A percentile compares a stretch with the other conserved stretches of the same genome.
These are phyloP conservation scores for Mortierella sp. DNA, from an alignment of 371 early-diverging fungal species.

Conservation along the genomic window DNA sequence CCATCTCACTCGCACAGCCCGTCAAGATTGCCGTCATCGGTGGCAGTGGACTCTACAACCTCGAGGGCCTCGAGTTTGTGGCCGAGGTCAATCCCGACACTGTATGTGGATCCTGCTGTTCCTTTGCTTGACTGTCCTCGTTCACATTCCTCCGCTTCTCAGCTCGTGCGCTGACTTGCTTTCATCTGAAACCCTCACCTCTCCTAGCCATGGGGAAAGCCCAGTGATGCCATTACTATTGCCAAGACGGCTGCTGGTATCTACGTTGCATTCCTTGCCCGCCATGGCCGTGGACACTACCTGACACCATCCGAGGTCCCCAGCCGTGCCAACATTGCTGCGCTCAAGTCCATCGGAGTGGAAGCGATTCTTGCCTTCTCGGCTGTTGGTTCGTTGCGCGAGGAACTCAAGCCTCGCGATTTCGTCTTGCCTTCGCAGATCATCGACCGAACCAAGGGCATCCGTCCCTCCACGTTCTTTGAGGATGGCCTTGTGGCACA, in stretches of 20 bases:
- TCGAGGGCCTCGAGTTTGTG: constrained; percentile 86
- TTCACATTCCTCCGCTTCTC: too few relatives aligned
- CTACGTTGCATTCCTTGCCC: constrained; percentile 95
- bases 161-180: too few relatives aligned
- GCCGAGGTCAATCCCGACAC: constrained; percentile 90
- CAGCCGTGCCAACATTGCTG: constrained; percentile 96
- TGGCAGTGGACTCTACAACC: constrained; percentile 94
- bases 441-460: constrained; percentile 97
- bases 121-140: background rate
- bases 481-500: constrained; percentile 94
- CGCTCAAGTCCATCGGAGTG: constrained; percentile 93
- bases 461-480: constrained; percentile 88
- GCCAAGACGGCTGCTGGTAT: constrained; percentile 75
- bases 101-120: constrained; percentile 52
- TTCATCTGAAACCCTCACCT: too few relatives aligned
- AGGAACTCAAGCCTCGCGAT: constrained; percentile 93
- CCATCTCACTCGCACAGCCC: constrained; percentile 16
- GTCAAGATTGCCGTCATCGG: constrained; percentile 94
- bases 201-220: constrained; percentile 95
- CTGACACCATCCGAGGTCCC: constrained; percentile 93
- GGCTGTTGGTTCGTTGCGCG: constrained; percentile 92
- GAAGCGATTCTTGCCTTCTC: constrained; percentile 94
- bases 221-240: constrained; percentile 81
- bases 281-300: constrained; percentile 87
- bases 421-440: constrained; percentile 95